Conservation (phyloP, 108 stramenopile genomes). For the Conticribra weissflogii region DNA sequence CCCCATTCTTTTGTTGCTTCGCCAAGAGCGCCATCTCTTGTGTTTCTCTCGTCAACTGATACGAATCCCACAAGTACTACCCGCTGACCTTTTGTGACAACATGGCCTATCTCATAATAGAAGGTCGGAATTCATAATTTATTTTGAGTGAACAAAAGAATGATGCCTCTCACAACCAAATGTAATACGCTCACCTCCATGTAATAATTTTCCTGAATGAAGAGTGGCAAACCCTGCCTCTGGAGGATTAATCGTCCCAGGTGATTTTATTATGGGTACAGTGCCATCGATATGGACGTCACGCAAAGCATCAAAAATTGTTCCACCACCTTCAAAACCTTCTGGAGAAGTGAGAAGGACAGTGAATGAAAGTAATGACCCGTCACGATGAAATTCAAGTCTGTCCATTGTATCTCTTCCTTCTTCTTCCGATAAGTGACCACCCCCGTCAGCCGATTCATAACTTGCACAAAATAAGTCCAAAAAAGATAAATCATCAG, state of each 20-base stretch:
- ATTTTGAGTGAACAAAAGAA: too few species aligned
- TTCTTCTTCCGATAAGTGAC: slow-evolving; percentile 12
- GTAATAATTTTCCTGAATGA: slow-evolving; percentile 74
- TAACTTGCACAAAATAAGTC: slow-evolving; percentile 82
- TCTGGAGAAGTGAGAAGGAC: slow-evolving; percentile 56
- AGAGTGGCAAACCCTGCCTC: slow-evolving; percentile 61
- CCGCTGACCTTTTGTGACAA: slow-evolving; percentile 61
- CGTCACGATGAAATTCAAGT: slow-evolving; percentile 74
- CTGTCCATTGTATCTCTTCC: slow-evolving; percentile 65
- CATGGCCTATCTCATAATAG: slow-evolving; percentile 70
- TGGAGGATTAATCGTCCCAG: slow-evolving; percentile 55
- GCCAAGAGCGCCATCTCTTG: slow-evolving; percentile 49
- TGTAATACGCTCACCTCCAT: too few species aligned
- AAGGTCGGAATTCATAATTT: too few species aligned
- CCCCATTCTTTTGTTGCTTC: slow-evolving; percentile 70
- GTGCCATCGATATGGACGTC: slow-evolving; percentile 39
- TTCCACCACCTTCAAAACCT: slow-evolving; percentile 75
- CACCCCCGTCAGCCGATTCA: slow-evolving; percentile 41
- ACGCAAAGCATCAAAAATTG: slow-evolving; percentile 75
- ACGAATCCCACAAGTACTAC: slow-evolving; percentile 79
- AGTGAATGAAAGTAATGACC: slow-evolving; percentile 71
- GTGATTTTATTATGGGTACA: slow-evolving; percentile 29
- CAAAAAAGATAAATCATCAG: slow-evolving; percentile 57
- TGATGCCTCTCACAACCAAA: too few species aligned
- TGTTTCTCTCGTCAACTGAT: slow-evolving; percentile 60